Evolutionary conservation across 2,329 filamentous ascomycete species (phyloP), one percentile per base, ranked within the genome.

Genomic region (Gremmenia infestans): DNA sequence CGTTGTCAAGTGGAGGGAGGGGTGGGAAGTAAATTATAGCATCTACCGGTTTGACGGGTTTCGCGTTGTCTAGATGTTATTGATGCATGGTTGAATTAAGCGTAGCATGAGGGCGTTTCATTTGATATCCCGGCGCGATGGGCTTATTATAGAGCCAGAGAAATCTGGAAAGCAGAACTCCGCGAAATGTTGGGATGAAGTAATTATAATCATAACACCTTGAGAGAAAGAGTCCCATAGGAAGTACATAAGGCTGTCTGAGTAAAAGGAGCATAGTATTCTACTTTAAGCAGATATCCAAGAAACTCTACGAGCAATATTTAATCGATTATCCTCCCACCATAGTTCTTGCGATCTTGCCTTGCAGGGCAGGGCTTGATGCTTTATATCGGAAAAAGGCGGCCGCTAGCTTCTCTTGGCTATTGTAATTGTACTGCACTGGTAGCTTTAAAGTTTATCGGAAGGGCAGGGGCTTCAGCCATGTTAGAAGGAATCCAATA

Each of bases 51-150:
- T 43, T 45, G 36, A 35, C 11, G 25, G 43, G 32, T 53, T 50
- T 37, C 48, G 53, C 19, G 35, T 28, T 23, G 12, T 39, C 15
- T 50, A 19, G 11, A 25, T 46, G 42, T 53, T 51, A 55, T 46
- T 28, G 28, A 28, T 28, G 9, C 53, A 58, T 58, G 40, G 25
- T 50, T 35, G 48, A 51, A 50, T 55, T 55, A 40, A 58, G 56
- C 56, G 50, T 51, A 48, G 53, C 56, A 58, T 55, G 50, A 32
- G 28, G 50, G 50, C 50, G 50, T 58, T 53, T 54, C 37, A 17
- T 52, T 22, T 54, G 55, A 57, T 57, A 54, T 49, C 51, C 40
- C 42, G 46, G 39, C 23, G 54, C 48, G 22, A 47, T 23, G 40
- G 46, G 46, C 28, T 25, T 22, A 3, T 12, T 28, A 45, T 25